Evolutionary conservation across 345 rosid genomes (phyloP), one percentile per base, ranked within the genome.

Genomic region (Schrenkiella parvula): DNA sequence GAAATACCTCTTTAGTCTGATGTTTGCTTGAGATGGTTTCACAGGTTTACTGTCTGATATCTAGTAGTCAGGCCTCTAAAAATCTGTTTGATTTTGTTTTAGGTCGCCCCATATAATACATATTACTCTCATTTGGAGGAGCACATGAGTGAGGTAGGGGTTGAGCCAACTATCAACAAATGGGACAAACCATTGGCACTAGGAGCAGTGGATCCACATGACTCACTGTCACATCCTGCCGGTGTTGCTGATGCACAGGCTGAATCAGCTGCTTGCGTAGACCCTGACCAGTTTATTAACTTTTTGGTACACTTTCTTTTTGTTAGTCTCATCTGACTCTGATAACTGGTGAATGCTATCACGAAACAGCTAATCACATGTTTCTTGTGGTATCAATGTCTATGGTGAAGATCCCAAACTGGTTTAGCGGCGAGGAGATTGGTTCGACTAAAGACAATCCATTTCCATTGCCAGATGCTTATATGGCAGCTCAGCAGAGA

Each of bases 101-200:
- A 95, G 99, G 97, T 95, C 74, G 98, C 97, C 53, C 98, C 98
- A 41, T 95, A 92, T 69, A 95, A 95, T 82, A 87, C 98, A 41
- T 92, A 81, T 82, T 90, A 92, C 78, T 78, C 96, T 64, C 88
- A 85, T 72, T 82, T 95, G 89, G 97, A 82, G 88, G 92, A 85
- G 74, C 97, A 95, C 84, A 84, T 95, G 96, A 76, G 78, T 17
- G 95, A 92, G 75, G 92, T 79, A 29, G 98, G 97, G 73, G 75
- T 95, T 79, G 86, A 84, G 59, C 84, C 87, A 84, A 86, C 78
- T 25, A 80, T 85, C 75, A 95, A 92, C 84, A 85, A 82, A 78
- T 95, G 99, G 99, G 85, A 90, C 82, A 92, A 90, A 76, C 88
- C 92, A 50, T 80, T 92, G 81, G 78, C 91, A 37, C 78, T 92